Base-by-base conservation (phyloP, 2,329 filamentous ascomycete genomes). In the Fusarium nygamai region DNA sequence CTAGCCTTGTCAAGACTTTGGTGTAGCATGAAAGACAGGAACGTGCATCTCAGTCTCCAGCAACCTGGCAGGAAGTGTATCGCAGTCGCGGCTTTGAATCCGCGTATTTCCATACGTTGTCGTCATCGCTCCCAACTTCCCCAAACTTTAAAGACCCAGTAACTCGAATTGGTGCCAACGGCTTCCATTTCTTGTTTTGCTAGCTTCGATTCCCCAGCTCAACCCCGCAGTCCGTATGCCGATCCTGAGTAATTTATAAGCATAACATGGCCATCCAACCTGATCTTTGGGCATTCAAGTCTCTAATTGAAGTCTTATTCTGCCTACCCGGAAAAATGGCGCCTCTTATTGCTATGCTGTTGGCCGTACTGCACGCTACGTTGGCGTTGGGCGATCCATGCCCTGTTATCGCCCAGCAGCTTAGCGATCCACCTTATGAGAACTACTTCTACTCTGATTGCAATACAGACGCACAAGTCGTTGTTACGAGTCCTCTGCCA, bases 371-470 rank as follows among this genome's bases (percentile, higher is more conserved):
- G 4, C 60, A 62, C 14, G 38, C 53, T 9, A 27, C 47, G 3
- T 34, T 62, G 4, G 71, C 62, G 5, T 19, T 19, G 6, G n/a
- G 47, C 8, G 51, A 62, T 1, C 54, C 70, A 1, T 73, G 71
- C 9, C 38, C 47, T 4, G 51, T 39, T 5, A 73, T 65, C 2
- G 59, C 46, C 0, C 66, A 73, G 3, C 66, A 83, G 29, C 81
- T 91, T 6, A 87, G 84, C 38, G 89, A 91, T 71, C 85, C 86
- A 4, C 90, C 90, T 0, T 91, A 92, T 68, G 84, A 89, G 44
- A 92, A 92, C 76, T 91, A 89, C 80, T 91, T 92, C 81, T 89
- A 91, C 73, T 91, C 89, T 1, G 90, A 92, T 76, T 92, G 90
- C 79, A 85, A 90, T 70, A 85, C 86, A 4, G 86, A 88, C 39